A percentile compares a stretch with the other conserved stretches of the same genome.
These are phyloP conservation scores for Microdochium paspali DNA, from an alignment of 2,329 filamentous ascomycete genomes.

Conservation along the genomic window DNA sequence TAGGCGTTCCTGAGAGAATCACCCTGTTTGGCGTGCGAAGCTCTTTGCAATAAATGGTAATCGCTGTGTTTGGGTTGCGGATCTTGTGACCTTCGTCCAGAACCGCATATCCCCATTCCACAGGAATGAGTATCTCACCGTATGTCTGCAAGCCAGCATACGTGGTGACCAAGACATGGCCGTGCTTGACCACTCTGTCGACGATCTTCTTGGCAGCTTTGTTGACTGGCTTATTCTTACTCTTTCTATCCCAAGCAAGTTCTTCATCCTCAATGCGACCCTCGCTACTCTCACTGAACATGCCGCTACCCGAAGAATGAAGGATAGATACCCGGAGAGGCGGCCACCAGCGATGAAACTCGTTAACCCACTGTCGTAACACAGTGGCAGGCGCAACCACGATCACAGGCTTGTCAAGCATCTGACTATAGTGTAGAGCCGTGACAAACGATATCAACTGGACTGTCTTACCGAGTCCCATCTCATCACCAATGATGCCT, in stretches of 20 bases:
- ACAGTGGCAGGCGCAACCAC: conserved; percentile 91
- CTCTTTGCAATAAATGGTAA: conserved; percentile 93
- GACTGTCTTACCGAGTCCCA: conserved; percentile 94
- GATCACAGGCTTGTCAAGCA: conserved; percentile 74
- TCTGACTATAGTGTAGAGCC: conserved; percentile 83
- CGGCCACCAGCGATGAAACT: conserved; percentile 99
- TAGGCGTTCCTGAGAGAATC: conserved; percentile 91
- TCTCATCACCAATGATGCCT: conserved; percentile 93
- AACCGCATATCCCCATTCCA: conserved; percentile 88
- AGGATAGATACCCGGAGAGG: conserved; percentile 91
- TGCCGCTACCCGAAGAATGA: conserved; percentile 91
- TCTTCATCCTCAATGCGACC: conserved; percentile 45
- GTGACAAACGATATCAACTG: conserved; percentile 71
- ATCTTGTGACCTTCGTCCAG: conserved; percentile 98
- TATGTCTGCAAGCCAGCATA: conserved; percentile 96
- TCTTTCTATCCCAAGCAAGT: conserved; percentile 40
- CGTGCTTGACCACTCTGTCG: conserved; percentile 69
- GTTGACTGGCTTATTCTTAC: conserved; percentile 38
- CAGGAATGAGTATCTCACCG: conserved; percentile 67
- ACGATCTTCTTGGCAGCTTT: conserved; percentile 73
- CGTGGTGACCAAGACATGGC: conserved; percentile 90
- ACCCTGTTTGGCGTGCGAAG: conserved; percentile 81
- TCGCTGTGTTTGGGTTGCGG: conserved; percentile 87
- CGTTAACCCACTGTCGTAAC: conserved; percentile 95
- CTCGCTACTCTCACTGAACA: conserved; percentile 72